Evolutionary conservation across 306 rosid genomes (phyloP), one percentile per base, ranked within the genome.

Genomic region (Aeschynomene evenia): DNA sequence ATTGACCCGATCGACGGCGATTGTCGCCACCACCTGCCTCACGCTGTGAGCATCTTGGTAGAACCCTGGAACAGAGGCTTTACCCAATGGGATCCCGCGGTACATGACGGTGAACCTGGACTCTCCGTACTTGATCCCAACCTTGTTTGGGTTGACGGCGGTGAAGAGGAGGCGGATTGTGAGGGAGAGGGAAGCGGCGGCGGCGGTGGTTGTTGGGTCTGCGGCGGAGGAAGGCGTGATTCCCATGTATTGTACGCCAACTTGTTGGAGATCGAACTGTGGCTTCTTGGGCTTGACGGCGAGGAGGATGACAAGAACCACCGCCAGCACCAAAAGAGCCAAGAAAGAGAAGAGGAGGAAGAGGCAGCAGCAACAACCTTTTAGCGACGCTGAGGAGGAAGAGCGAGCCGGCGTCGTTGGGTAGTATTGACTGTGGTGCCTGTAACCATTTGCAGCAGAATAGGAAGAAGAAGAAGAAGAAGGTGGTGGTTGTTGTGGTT

Each of bases 301-400:
- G 9, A 94, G 90, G 77, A 94, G 22, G 61, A 94, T 71, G 66
- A 94, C 76, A 9, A 94, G 94, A 6, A 85, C 80, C 39, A 90
- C 50, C 14, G 98, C 96, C 9, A 94, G 81, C 14, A 76, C 75
- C 5, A 95, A 72, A 33, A 95, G 99, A 4, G 96, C 96, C 0
- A 95, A 74, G 81, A 95, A 91, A 40, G 97, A 87, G 77, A 95
- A 76, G 43, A 94, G 90, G 1, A 94, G 86, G 84, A 87, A 90
- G 63, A 94, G 96, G 45, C 98, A 94, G 66, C 98, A 94, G 48
- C 98, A 94, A 23, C 98, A 94, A 0, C 98, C 98, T 77, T 79
- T 83, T 43, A 94, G 80, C 10, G 98, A 94, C 0, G 98, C 94
- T 0, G 91, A 73, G 0, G 91, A 81, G 1, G 95, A 88, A 3